Conservation (phyloP, 1,284 basidiomycete genomes). For the Moesziomyces aphidis region DNA sequence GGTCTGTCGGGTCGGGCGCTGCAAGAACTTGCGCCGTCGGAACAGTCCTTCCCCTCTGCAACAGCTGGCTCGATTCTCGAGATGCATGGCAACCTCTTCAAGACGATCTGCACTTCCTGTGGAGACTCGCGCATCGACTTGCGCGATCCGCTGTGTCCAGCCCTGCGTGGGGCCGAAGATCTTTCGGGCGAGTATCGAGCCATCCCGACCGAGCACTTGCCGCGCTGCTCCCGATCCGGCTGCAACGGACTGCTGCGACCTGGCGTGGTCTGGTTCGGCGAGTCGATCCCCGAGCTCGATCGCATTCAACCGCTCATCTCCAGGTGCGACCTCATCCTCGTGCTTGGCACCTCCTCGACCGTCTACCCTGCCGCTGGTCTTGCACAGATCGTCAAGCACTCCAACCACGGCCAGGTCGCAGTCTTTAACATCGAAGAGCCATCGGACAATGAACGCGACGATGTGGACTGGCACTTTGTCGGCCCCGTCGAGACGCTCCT, state of each 20-base stretch:
- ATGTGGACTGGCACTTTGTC: conserved; percentile 35
- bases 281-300: conserved; percentile 46
- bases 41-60: not conserved
- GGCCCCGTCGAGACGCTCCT: conserved; percentile 35
- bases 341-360: conserved; percentile 76
- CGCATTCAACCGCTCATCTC: conserved; percentile 71
- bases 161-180: conserved; percentile 72
- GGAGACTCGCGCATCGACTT: conserved; percentile 70
- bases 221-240: conserved; percentile 69
- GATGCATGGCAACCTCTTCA: conserved; percentile 77
- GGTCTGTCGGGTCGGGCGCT: conserved; percentile 72
- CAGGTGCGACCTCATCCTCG: conserved; percentile 74
- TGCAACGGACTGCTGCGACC: conserved; percentile 74
- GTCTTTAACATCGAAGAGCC: conserved; percentile 74
- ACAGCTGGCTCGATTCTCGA: conserved; percentile 69
- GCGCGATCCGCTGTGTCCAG: conserved; percentile 72
- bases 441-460: not conserved
- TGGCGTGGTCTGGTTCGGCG: conserved; percentile 78
- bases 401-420: conserved; percentile 71
- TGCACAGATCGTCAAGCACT: conserved; percentile 66
- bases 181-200: conserved; percentile 48
- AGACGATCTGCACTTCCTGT: conserved; percentile 73
- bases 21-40: not conserved
- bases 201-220: conserved; percentile 71
- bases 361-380: conserved; percentile 72